phyloP scores from a whole-genome alignment of 306 rosid species.

The Prunus campanulata region DNA sequence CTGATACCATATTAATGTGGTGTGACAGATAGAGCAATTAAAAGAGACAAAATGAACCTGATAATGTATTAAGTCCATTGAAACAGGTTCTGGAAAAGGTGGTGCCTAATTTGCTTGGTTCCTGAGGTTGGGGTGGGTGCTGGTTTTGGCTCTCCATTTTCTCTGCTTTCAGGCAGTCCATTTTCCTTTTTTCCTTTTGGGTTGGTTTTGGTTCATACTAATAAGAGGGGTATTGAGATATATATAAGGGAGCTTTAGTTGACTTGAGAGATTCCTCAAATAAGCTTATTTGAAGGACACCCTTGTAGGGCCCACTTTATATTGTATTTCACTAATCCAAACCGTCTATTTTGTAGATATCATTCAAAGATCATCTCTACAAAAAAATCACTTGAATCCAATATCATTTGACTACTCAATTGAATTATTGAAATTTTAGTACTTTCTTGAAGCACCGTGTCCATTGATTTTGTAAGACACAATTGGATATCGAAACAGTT shows the following conservation, averaged over 20 bases:
- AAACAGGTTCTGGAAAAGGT: constrained; percentile 55
- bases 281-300: too few species aligned
- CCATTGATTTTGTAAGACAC: too few species aligned
- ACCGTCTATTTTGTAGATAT: too few species aligned
- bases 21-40: not conserved
- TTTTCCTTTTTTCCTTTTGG: not conserved
- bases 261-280: too few species aligned
- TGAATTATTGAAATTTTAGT: too few species aligned
- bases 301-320: rapidly evolving
- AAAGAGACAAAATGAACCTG: constrained; percentile 40
- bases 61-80: constrained; percentile 64
- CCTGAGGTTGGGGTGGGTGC: constrained; percentile 17
- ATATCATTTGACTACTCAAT: too few species aligned
- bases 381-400: too few species aligned
- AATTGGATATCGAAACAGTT: too few species aligned
- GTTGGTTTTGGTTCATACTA: not conserved
- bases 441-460: too few species aligned
- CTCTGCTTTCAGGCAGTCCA: constrained; percentile 6
- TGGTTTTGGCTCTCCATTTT: constrained; percentile 56
- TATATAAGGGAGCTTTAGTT: not conserved
- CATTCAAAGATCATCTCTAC: too few species aligned
- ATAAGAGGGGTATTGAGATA: not conserved
- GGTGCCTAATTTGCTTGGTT: constrained; percentile 42
- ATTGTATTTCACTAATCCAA: too few species aligned
- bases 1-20: not conserved